Evolutionary conservation across 1,139 yeast species (phyloP), one percentile per base, ranked within the genome.

Genomic region (Candida dubliniensis): DNA sequence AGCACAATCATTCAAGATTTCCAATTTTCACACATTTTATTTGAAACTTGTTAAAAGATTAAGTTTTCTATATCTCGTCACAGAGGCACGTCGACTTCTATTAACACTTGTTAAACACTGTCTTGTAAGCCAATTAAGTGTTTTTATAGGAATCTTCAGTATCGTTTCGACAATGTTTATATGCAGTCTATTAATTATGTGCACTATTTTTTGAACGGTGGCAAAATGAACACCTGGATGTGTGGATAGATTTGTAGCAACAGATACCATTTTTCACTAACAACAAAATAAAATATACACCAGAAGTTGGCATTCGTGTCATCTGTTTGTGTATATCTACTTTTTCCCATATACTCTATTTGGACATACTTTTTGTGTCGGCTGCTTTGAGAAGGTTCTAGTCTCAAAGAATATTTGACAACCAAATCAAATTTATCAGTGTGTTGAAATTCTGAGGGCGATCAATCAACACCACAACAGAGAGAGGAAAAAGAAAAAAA

Each of bases 161-260:
- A 18, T 18, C 5, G 11, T 27, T 10, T 27, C 30, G 7, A 27
- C 4, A 27, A 27, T 27, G 11, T n/a, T 27, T 10, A 27, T 27
- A 27, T 27, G 12, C 30, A 27, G 30, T 27, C 30, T 27, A 27
- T 27, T 8, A 18, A 18, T 18, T 18, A 18, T 18, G 23, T 18
- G 23, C 23, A 18, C 23, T 18, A 18, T 4, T 18, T 18, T 5
- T 18, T 18, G 23, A 18, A 15, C 33, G 38, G 38, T 36, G 38
- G 38, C 38, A 36, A 36, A 36, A 36, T 36, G 33, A 14, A 29
- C 26, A 27, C 3, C 23, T 18, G 23, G 23, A 18, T 18, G 23
- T 36, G 24, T 31, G 32, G 32, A 14, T 14, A 36, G 29, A 35
- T 12, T 35, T 18, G 23, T 18, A 18, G 23, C 23, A 18, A 18